These are phyloP conservation scores for Kalmusia sp. DNA, from an alignment of 2,329 filamentous ascomycete species.

Conservation along the genomic window DNA sequence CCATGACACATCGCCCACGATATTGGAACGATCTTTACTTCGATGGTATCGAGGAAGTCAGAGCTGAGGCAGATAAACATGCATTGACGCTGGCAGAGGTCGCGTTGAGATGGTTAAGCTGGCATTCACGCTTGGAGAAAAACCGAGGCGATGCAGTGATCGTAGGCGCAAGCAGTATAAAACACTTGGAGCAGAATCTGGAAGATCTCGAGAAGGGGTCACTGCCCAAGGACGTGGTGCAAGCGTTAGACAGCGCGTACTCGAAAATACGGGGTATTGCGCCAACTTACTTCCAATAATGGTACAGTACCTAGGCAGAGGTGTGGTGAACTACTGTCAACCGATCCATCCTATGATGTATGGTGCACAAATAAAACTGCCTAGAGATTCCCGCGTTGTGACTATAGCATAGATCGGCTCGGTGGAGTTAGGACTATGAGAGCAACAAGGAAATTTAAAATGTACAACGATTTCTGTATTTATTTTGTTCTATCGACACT, in stretches of 20 bases:
- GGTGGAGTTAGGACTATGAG: neutral
- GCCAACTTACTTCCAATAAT: neutral
- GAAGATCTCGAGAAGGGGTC: slow-evolving; percentile 67
- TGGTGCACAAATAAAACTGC: no score
- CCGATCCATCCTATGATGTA: no score
- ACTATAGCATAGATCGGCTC: no score
- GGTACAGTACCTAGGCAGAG: no score
- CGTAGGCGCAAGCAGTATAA: slow-evolving; percentile 62
- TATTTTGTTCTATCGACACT: no score
- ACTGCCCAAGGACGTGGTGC: slow-evolving; percentile 76
- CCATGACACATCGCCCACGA: slow-evolving; percentile 43
- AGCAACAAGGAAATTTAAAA: no score
- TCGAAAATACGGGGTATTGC: neutral
- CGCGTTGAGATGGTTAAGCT: slow-evolving; percentile 53
- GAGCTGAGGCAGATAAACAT: slow-evolving; percentile 40
- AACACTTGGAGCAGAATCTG: slow-evolving; percentile 63
- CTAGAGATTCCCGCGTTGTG: no score
- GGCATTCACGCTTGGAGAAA: slow-evolving; percentile 59
- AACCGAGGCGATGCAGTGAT: slow-evolving; percentile 63
- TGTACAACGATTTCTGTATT: no score
- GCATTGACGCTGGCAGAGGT: slow-evolving; percentile 49
- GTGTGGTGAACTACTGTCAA: no score
- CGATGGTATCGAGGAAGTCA: slow-evolving; percentile 51
- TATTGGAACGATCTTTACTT: slow-evolving; percentile 55
- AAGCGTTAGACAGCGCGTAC: slow-evolving; percentile 64